Evolutionary conservation across 2,329 filamentous ascomycete genomes (phyloP).

Genomic region (Didymella lethalis): DNA sequence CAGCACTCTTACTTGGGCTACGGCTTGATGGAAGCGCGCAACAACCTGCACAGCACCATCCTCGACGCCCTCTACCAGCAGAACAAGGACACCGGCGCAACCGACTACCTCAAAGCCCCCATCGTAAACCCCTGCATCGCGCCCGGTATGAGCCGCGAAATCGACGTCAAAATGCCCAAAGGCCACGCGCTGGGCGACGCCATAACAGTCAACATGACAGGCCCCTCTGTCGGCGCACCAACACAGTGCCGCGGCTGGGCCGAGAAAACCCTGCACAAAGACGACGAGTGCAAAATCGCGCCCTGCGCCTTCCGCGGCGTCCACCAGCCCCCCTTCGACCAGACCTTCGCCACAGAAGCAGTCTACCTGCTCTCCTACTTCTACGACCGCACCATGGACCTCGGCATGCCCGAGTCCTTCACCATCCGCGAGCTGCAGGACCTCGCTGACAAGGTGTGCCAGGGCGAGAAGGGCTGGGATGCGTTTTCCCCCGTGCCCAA

Average conservation of each 20-base stretch:
- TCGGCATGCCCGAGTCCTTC: constrained; percentile 99
- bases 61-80: constrained; percentile 74
- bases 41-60: constrained; percentile 80
- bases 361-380: constrained; percentile 98
- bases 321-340: constrained; percentile 88
- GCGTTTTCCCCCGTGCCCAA: constrained; percentile 78
- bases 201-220: constrained; percentile 84
- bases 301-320: constrained; percentile 99
- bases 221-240: constrained; percentile 75
- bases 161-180: constrained; percentile 74
- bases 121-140: constrained; percentile 87
- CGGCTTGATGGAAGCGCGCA: constrained; percentile 92
- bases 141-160: constrained; percentile 76
- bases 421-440: constrained; percentile 90
- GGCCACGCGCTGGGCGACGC: constrained; percentile 70
- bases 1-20: constrained; percentile 98
- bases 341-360: constrained; percentile 91
- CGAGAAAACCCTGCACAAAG: constrained; percentile 91
- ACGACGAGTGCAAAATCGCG: constrained; percentile 77
- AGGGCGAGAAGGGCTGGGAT: constrained; percentile 78
- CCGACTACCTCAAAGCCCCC: constrained; percentile 72
- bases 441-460: constrained; percentile 83
- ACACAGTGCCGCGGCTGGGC: constrained; percentile 90
- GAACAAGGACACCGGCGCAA: constrained; percentile 59
- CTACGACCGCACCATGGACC: constrained; percentile 89